Base-by-base conservation (phyloP, 331 rosid genomes). In the Rosa hybrid region DNA sequence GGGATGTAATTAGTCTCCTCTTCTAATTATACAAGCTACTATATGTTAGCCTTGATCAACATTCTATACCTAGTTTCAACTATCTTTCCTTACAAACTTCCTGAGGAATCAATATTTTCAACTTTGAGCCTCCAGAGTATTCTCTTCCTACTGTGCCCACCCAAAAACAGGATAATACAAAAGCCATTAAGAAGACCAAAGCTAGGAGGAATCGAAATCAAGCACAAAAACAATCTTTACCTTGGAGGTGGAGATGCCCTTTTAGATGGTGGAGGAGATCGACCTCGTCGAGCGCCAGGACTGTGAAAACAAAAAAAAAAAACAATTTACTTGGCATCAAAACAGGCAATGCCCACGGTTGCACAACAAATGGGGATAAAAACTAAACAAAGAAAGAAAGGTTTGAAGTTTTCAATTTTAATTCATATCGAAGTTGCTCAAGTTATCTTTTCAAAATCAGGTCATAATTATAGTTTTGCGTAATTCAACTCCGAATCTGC, bases 171-270 rank as follows among this genome's bases (percentile, higher is more conserved):
- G 34, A 16, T 6, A 17, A 18, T 17, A 72, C 9, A 41, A 13
- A 78, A n/a, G 50, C 49, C 17, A 74, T 49, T 70, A 8, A 34
- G 30, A 56, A 23, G 63, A 67, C 17, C 39, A 63, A 38, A 38
- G 30, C 57, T 48, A 4, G 50, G 49, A 42, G 7, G 78, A 56
- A 77, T 4, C 2, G 1, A 57, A 16, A 51, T 50, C 5, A 73
- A 53, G 44, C 63, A 54, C 23, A 62, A 16, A 38, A 73, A 69
- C 73, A 10, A 67, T 45, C 6, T 38, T 69, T 68, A 93, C 99
- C 99, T 96, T 72, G 94, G 97, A 23, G 96, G 94, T 62, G 99
- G 98, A 77, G 99, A 93, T 45, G 86, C 62, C 84, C 80, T 90
- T 85, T 88, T 95, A 45, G 92, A 90, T 30, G 94, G 89, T 21